These are phyloP conservation scores for Flaveria trinervia DNA, from an alignment of 129 eudicot species.

Conservation along the genomic window DNA sequence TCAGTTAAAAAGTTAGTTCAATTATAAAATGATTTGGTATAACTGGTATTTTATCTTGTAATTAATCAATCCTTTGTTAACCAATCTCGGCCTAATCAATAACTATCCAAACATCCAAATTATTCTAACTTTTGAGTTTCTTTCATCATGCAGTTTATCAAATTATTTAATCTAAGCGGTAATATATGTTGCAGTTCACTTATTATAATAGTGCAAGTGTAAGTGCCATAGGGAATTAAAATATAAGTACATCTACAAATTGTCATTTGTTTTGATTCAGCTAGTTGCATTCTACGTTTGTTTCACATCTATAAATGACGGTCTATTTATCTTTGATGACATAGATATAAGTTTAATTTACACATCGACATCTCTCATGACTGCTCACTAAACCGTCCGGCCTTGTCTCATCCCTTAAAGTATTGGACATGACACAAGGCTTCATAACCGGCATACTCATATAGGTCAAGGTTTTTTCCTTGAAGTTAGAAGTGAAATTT, in stretches of 20 bases:
- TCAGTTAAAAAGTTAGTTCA: no score
- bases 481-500: not conserved
- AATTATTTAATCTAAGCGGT: no score
- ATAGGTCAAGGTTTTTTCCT: not conserved
- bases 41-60: no score
- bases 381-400: constrained; percentile 12
- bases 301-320: constrained; percentile 13
- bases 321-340: constrained; percentile 1
- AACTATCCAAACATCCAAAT: no score
- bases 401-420: constrained; percentile 6
- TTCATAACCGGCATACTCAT: not conserved
- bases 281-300: not conserved
- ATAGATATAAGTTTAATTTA: constrained; percentile 11
- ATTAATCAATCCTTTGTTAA: no score
- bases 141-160: no score
- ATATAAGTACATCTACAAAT: not conserved
- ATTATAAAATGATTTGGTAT: no score
- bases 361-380: not conserved
- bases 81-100: no score
- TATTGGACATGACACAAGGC: not conserved
- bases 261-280: constrained; percentile 8
- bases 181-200: no score
- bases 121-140: no score
- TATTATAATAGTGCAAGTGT: no score
- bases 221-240: no score